A percentile compares a stretch with the other conserved stretches of the same genome.
These are phyloP conservation scores for Camelina laxa DNA, from an alignment of 345 rosid genomes.

Conservation along the genomic window DNA sequence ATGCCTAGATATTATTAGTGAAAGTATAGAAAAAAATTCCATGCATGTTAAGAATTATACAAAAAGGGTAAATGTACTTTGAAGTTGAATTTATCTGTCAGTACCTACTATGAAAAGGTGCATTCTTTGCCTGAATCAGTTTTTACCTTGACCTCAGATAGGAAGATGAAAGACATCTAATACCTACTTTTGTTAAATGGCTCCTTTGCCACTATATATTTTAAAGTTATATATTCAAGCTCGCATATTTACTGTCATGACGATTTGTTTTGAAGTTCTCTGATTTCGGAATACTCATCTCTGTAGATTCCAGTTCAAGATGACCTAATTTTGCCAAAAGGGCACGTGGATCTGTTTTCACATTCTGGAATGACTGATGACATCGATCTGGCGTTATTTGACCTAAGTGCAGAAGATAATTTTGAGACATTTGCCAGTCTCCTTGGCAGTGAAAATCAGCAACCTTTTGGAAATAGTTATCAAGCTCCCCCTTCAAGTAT, in stretches of 20 bases:
- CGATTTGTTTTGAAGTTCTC: constrained; percentile 6
- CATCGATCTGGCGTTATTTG: constrained; percentile 50
- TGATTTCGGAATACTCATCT: constrained; percentile 25
- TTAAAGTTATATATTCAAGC: neutral
- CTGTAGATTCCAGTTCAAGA: constrained; percentile 54
- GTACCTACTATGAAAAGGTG: constrained; percentile 1
- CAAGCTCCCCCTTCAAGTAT: constrained; percentile 42
- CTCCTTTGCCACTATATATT: constrained; percentile 9
- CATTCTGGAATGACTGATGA: constrained; percentile 57
- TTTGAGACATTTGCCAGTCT: constrained; percentile 46
- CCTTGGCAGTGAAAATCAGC: constrained; percentile 50
- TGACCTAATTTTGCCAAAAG: constrained; percentile 39
- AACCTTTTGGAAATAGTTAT: constrained; percentile 41
- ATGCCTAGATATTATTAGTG: neutral
- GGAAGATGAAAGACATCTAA: constrained; percentile 19
- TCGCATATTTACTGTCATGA: neutral
- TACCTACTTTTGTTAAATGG: neutral
- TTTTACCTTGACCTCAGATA: constrained; percentile 21
- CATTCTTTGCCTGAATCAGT: constrained; percentile 1
- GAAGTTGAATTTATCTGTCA: neutral
- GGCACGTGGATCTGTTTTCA: constrained; percentile 49
- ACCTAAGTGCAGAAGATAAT: constrained; percentile 51
- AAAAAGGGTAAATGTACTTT: constrained; percentile 4
- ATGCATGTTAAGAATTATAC: neutral
- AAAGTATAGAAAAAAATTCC: neutral